Evolutionary conservation across 345 rosid species (phyloP).

Genomic region (Clarkia xantiana): DNA sequence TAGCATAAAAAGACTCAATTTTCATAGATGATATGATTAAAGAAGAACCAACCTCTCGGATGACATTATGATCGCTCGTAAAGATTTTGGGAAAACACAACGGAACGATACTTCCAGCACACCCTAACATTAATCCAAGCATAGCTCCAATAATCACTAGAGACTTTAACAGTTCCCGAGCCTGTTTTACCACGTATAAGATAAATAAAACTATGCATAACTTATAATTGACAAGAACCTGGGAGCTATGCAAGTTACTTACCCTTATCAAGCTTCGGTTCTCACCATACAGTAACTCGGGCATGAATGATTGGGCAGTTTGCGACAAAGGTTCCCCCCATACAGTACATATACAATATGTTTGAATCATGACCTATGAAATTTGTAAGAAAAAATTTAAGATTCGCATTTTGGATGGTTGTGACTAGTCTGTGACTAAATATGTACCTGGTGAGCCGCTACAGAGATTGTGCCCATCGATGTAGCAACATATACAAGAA

Average conservation of each 20-base stretch:
- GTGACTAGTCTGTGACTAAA: neutral
- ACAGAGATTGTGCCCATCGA: constrained; percentile 28
- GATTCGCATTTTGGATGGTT: neutral
- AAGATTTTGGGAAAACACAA: constrained; percentile 35
- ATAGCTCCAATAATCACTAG: constrained; percentile 29
- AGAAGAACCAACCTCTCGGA: constrained; percentile 23
- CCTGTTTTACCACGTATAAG: constrained; percentile 22
- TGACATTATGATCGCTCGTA: constrained; percentile 28
- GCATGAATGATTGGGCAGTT: constrained; percentile 50
- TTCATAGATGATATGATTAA: neutral
- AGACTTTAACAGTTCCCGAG: constrained; percentile 30
- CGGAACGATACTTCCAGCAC: constrained; percentile 30
- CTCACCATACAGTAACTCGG: constrained; percentile 31
- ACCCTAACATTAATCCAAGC: constrained; percentile 22
- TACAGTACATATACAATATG: constrained; percentile 23
- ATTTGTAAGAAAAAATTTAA: neutral
- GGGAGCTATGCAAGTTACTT: constrained; percentile 3
- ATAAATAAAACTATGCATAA: neutral
- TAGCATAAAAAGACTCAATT: neutral
- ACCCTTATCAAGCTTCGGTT: constrained; percentile 29
- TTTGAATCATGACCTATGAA: constrained; percentile 23
- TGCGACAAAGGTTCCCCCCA: constrained; percentile 48
- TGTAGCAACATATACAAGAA: constrained; percentile 28
- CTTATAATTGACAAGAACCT: neutral
- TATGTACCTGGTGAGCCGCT: constrained; percentile 39